phyloP scores from a whole-genome alignment of 108 stramenopile genomes.

The Cyclostephanos tholiformis region DNA sequence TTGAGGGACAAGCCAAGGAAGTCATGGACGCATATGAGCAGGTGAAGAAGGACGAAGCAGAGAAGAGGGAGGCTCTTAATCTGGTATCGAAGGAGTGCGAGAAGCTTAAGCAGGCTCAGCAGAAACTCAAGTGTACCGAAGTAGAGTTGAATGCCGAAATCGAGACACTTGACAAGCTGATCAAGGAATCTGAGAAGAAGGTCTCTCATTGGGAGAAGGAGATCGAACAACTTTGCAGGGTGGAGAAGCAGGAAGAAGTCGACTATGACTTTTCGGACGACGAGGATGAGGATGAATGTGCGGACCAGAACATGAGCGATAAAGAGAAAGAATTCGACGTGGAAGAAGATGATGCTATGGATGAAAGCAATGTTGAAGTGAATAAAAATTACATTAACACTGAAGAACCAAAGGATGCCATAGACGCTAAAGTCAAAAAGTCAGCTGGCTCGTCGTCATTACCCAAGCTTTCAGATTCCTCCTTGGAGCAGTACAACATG shows the following conservation, averaged over 20 bases:
- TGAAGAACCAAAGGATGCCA: slow-evolving; percentile 18
- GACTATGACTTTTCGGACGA: slow-evolving; percentile 63
- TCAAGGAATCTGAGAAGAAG: slow-evolving; percentile 68
- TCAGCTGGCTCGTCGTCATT: slow-evolving; percentile 36
- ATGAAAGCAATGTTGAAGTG: slow-evolving; percentile 40
- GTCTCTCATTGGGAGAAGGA: slow-evolving; percentile 67
- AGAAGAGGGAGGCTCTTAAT: slow-evolving; percentile 72
- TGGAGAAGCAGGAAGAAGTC: slow-evolving; percentile 62
- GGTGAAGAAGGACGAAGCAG: slow-evolving; percentile 72
- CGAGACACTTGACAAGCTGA: slow-evolving; percentile 72
- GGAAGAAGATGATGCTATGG: slow-evolving; percentile 36
- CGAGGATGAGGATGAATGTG: slow-evolving; percentile 61
- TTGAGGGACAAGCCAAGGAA: slow-evolving; percentile 69
- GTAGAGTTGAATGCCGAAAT: slow-evolving; percentile 84
- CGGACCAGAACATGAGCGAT: slow-evolving; percentile 37
- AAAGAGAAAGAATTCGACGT: slow-evolving; percentile 38
- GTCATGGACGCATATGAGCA: slow-evolving; percentile 75
- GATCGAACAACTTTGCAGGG: slow-evolving; percentile 58
- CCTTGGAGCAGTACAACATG: slow-evolving; percentile 62
- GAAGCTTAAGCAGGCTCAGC: slow-evolving; percentile 66
- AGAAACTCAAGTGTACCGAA: slow-evolving; percentile 70
- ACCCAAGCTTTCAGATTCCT: slow-evolving; percentile 50
- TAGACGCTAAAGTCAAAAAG: slow-evolving; percentile 16
- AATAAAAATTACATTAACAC: slow-evolving; percentile 19
- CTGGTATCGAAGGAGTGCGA: slow-evolving; percentile 61